Evolutionary conservation across 495 filamentous ascomycete species (phyloP), one percentile per base, ranked within the genome.

Genomic region (Podospora bellae-mahoneyi): DNA sequence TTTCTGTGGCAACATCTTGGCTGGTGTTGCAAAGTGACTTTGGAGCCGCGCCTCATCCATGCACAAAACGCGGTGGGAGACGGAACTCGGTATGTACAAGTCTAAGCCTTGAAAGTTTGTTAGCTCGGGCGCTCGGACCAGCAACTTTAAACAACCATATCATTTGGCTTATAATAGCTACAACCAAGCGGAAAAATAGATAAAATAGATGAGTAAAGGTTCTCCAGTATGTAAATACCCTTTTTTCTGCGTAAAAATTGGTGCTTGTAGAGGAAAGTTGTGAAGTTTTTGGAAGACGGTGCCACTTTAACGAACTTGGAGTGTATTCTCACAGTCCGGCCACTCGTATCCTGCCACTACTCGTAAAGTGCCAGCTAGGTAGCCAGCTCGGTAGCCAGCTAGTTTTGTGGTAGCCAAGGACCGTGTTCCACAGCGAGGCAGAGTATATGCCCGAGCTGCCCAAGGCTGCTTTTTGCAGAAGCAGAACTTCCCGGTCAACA

Each of bases 1-100:
- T 58, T 6, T 6, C 55, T 10, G 55, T 58, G 18, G 55, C 55
- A 58, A 58, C 9, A 10, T 19, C 15, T 58, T 26, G 55, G 13
- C 55, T 5, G 55, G 55, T 58, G 5, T 15, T 58, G 5, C 55
- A 23, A 58, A 58, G 55, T 20, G 55, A 18, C 23, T 32, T 13
- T n/a, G 4, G n/a, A 3, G 23, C 55, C 55, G 23, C 55, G 55
- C 55, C 55, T 58, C 55, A 26, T 18, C 23, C 55, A 58, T 58
- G 55, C 55, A 10, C 55, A 58, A 58, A 58, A 58, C 55, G 23
- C 55, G 55, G 55, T 58, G 55, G 55, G 23, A 48, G 39, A 48
- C 13, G 39, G 39, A 13, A 23, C 23, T 23, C 23, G 0, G 23
- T 23, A 23, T 23, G 23, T 23, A 23, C 23, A 23, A 10, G 39